Evolutionary conservation across 2,329 filamentous ascomycete genomes (phyloP), one percentile per base, ranked within the genome.

Genomic region (Teratosphaeria nubilosa): DNA sequence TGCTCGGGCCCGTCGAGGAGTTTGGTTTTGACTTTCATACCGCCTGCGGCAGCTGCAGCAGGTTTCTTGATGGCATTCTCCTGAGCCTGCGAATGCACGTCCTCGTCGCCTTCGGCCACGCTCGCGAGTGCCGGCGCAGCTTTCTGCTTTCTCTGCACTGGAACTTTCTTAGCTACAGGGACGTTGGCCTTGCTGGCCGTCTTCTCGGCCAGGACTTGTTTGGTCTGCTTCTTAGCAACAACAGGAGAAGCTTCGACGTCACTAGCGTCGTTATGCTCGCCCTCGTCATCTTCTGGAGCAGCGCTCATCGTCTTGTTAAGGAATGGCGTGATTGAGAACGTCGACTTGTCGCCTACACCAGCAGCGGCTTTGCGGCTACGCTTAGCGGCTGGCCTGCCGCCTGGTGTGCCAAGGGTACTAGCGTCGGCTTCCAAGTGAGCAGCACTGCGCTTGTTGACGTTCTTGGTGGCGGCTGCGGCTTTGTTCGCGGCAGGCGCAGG

Each of bases 261-360:
- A 41, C 66, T 57, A 34, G 59, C 64, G 55, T 66, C 68, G 30
- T 62, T 61, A 1, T 66, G 61, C 30, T 59, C 60, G 10, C 58
- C 53, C 20, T 61, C 60, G 22, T 71, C 69, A 20, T 73, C 63
- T 27, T 76, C 76, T 6, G 76, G 74, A n/a, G 75, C 73, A 14
- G 86, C 75, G 62, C 78, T 86, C 60, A 80, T 84, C 27, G 83
- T 86, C 55, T 86, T 84, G 72, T 91, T 95, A 61, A 97, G 78
- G 77, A 95, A 96, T 0, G 92, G 92, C 0, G 92, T 97, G 63
- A 96, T 90, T 3, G 91, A 96, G 73, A 97, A 96, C 2, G 82
- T 86, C 0, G 91, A 96, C 73, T 96, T 96, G 69, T 95, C 90
- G 31, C 88, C 90, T 5, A 88, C 77, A 57, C 84, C 75, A 1